Conservation (phyloP, 2,329 filamentous ascomycete species). For the Botrytis sinoallii region DNA sequence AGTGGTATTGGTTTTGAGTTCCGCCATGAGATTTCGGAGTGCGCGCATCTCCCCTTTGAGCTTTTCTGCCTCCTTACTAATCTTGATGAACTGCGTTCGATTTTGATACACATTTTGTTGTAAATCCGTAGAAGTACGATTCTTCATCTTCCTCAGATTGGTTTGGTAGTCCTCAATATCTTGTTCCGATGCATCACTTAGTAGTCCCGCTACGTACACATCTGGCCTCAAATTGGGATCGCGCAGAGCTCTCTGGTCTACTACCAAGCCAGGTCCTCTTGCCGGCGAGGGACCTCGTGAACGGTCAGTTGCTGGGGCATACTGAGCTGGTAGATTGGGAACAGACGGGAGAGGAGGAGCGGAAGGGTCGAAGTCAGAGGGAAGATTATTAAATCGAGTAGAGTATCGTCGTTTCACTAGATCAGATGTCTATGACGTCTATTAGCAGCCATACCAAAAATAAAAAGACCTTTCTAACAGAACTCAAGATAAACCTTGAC, state of each 20-base stretch:
- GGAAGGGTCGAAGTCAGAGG: slow-evolving; percentile 64
- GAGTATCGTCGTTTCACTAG: slow-evolving; percentile 94
- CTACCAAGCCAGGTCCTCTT: slow-evolving; percentile 54
- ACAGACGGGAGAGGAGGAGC: slow-evolving; percentile 69
- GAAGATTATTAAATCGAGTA: slow-evolving; percentile 79
- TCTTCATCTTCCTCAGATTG: slow-evolving; percentile 33
- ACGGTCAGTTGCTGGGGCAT: slow-evolving; percentile 28
- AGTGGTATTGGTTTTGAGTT: slow-evolving; percentile 76
- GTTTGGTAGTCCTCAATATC: slow-evolving; percentile 37
- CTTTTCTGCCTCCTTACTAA: slow-evolving; percentile 98
- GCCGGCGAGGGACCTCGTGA: slow-evolving; percentile 32
- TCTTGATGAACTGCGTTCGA: slow-evolving; percentile 96
- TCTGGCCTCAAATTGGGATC: slow-evolving; percentile 79
- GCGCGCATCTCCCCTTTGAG: slow-evolving; percentile 94
- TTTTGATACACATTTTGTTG: slow-evolving; percentile 98
- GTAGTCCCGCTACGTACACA: slow-evolving; percentile 59
- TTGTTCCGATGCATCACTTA: slow-evolving; percentile 37
- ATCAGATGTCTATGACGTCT: slow-evolving; percentile 57
- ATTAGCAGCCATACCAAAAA: slow-evolving; percentile 18
- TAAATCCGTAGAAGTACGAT: slow-evolving; percentile 56
- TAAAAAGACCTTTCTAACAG: background rate
- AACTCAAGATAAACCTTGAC: slow-evolving; percentile 18
- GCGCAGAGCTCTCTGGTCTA: slow-evolving; percentile 75
- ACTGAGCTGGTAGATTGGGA: slow-evolving; percentile 61
- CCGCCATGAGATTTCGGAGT: slow-evolving; percentile 84